Base-by-base conservation (phyloP, 2,329 filamentous ascomycete species). In the Epichloe sp. region DNA sequence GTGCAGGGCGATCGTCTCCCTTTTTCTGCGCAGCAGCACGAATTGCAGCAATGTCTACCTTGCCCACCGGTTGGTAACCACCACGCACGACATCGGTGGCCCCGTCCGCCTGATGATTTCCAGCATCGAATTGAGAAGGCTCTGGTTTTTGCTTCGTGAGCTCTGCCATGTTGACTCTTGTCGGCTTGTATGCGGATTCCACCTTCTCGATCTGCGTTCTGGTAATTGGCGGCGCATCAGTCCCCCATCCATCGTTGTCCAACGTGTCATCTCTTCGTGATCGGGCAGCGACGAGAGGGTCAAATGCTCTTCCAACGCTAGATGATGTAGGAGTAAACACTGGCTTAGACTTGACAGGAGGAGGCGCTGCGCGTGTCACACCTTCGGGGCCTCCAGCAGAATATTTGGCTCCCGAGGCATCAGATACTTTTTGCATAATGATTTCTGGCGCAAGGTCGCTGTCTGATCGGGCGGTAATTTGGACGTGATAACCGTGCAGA, bases 361-460 rank as follows among this genome's bases (percentile, higher is more conserved):
- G 86, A 17, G 80, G 77, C 21, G 78, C 72, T 44, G 78, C 67
- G 31, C 74, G 67, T 45, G 73, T 65, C 23, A 77, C 68, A 31
- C 77, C 73, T 23, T 74, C 73, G 48, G 79, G 74, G 53, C 76
- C 77, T 50, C 82, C 84, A 11, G 80, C 79, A 4, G 88, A 88
- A 71, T 98, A 98, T 68, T 96, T 97, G 56, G 91, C 81, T 54
- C 93, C 93, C 43, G 93, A 97, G 31, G 93, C 85, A 74, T 97
- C 90, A 54, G 88, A 81, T 46, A 98, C 88, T 70, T 96, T 97
- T 65, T 93, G 85, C 60, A 97, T 78, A 59, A 98, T 95, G 52
- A 77, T 76, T 62, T 95, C 88, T 38, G 90, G 86, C 31, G 85
- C 88, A 55, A 98, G 79, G 64, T 97, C 90, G 62, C 80, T 79